phyloP scores from a whole-genome alignment of 2,329 filamentous ascomycete genomes.

The Aureobasidium zeae region DNA sequence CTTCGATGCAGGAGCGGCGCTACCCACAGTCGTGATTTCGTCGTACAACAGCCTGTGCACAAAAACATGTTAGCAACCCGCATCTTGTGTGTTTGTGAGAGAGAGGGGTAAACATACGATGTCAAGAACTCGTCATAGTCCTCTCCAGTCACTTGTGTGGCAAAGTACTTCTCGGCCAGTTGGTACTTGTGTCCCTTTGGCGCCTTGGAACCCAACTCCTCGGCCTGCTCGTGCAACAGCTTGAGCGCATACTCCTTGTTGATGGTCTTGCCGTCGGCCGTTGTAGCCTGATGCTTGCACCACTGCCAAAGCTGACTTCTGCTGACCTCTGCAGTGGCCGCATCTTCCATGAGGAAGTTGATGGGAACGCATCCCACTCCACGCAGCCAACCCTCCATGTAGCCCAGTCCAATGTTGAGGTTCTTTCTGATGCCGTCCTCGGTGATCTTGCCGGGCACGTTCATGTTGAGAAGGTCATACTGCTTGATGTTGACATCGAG shows the following conservation, averaged over 20 bases:
- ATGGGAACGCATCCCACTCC: conserved; percentile 94
- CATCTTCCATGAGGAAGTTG: conserved; percentile 98
- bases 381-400: conserved; percentile 98
- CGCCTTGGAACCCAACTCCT: conserved; percentile 63
- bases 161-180: conserved; percentile 86
- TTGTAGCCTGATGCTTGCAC: conserved; percentile 64
- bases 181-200: conserved; percentile 85
- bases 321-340: conserved; percentile 91
- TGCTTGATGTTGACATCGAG: conserved; percentile 80
- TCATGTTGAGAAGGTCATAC: conserved; percentile 96
- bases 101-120: no score
- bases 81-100: conserved; percentile 9
- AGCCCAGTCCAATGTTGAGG: conserved; percentile 88
- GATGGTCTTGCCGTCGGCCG: conserved; percentile 80
- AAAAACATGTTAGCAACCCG: conserved; percentile 20
- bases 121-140: conserved; percentile 97
- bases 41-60: conserved; percentile 67
- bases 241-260: conserved; percentile 86
- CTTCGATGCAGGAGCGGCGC: conserved; percentile 47
- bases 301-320: conserved; percentile 96
- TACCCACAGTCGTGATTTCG: conserved; percentile 69
- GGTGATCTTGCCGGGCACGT: conserved; percentile 83
- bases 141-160: conserved; percentile 86
- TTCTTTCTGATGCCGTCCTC: conserved; percentile 97
- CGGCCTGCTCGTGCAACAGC: conserved; percentile 76